A percentile compares a stretch with the other conserved stretches of the same genome.
These are phyloP conservation scores for Colletotrichum somersetense DNA, from an alignment of 2,329 filamentous ascomycete species.

Conservation along the genomic window DNA sequence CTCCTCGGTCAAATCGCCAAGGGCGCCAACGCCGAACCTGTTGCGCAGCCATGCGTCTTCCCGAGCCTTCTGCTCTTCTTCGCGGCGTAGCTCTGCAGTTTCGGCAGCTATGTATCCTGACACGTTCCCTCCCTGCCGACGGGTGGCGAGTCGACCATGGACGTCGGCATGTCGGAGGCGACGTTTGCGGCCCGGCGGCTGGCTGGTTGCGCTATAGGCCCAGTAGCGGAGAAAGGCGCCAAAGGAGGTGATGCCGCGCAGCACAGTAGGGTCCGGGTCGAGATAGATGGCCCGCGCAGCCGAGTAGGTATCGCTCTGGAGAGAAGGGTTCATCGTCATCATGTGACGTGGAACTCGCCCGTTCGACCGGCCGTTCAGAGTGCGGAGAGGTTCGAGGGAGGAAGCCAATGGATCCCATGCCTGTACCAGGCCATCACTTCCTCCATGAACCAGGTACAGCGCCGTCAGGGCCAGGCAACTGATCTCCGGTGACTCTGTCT, in stretches of 20 bases:
- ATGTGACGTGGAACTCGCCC: constrained; percentile 83
- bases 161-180: constrained; percentile 76
- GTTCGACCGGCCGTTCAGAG: constrained; percentile 86
- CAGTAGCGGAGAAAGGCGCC: constrained; percentile 92
- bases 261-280: constrained; percentile 86
- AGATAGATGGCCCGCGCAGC: constrained; percentile 87
- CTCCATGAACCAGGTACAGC: constrained; percentile 91
- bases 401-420: constrained; percentile 97
- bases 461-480: constrained; percentile 86
- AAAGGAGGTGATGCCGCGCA: constrained; percentile 88
- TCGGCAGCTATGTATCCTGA: constrained; percentile 90
- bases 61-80: constrained; percentile 74
- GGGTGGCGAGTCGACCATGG: constrained; percentile 63
- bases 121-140: constrained; percentile 75
- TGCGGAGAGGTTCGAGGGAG: constrained; percentile 81
- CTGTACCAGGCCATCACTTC: constrained; percentile 94
- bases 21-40: constrained; percentile 83
- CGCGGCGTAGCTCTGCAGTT: constrained; percentile 80
- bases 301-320: constrained; percentile 80
- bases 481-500: constrained; percentile 91
- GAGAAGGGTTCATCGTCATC: constrained; percentile 64
- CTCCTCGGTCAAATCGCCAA: constrained; percentile 75
- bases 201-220: constrained; percentile 89
- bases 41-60: constrained; percentile 79
- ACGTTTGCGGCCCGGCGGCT: constrained; percentile 83